Conservation (phyloP, 495 filamentous ascomycete species). For the Penicillium turbatum region DNA sequence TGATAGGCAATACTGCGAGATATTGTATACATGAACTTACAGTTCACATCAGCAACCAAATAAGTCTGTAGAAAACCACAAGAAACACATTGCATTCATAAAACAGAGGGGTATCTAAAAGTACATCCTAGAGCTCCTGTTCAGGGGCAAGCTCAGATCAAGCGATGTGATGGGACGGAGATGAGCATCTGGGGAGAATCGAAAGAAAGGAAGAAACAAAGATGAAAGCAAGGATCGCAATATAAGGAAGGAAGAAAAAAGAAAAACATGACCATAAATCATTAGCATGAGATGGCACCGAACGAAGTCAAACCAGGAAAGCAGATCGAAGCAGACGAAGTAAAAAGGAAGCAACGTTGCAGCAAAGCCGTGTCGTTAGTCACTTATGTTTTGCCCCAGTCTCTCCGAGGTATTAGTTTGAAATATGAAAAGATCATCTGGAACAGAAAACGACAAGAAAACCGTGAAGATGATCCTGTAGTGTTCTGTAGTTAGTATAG, state of each 20-base stretch:
- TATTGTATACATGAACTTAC: not conserved
- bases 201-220: not conserved
- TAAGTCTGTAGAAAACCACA: not conserved
- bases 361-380: not conserved
- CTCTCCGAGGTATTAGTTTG: not conserved
- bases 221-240: not conserved
- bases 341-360: not conserved
- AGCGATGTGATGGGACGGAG: conserved; percentile 5
- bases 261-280: not conserved
- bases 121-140: conserved; percentile 17
- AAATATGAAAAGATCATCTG: conserved; percentile 8
- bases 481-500: not conserved
- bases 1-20: not conserved
- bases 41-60: not conserved
- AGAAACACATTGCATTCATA: conserved; percentile 2
- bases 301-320: not conserved
- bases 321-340: not conserved
- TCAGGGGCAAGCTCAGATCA: conserved; percentile 3
- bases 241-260: not conserved
- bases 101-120: conserved; percentile 28
- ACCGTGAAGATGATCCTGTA: not conserved
- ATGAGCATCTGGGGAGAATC: not conserved
- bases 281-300: not conserved
- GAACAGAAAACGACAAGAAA: not conserved
- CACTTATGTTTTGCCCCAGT: not conserved